A percentile compares a stretch with the other conserved stretches of the same genome.
Evolutionary conservation across 805 yeast genomes (phyloP).

Genomic region (Candida incommunis): DNA sequence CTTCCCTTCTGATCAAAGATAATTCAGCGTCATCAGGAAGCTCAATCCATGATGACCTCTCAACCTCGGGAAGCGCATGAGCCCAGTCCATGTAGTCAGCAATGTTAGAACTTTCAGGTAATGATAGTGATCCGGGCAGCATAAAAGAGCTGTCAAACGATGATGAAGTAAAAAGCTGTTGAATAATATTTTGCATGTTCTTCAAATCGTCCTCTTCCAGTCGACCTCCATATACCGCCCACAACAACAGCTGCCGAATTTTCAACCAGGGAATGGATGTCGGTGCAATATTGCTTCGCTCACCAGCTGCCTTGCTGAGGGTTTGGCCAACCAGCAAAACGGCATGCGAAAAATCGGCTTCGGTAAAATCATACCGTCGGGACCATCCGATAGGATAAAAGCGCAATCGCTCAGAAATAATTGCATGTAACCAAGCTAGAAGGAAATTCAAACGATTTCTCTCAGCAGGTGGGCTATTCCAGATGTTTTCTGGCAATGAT

Average conservation of each 20-base stretch:
- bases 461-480: conserved; percentile 26
- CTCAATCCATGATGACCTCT: conserved; percentile 2
- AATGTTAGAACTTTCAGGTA: conserved; percentile 4
- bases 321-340: conserved; percentile 29
- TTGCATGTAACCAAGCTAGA: conserved; percentile 57
- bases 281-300: conserved; percentile 29
- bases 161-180: background rate
- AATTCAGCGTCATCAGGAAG: background rate
- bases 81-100: conserved; percentile 18
- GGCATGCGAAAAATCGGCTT: conserved; percentile 50
- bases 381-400: conserved; percentile 51
- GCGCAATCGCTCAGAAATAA: conserved; percentile 43
- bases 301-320: conserved; percentile 18
- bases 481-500: conserved; percentile 9
- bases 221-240: conserved; percentile 41
- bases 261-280: conserved; percentile 41
- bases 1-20: background rate
- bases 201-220: conserved; percentile 2
- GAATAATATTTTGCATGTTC: background rate
- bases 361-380: conserved; percentile 53
- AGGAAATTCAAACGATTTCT: conserved; percentile 35
- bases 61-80: background rate
- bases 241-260: conserved; percentile 33
- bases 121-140: conserved; percentile 6
- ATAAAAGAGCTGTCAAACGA: background rate